These are phyloP conservation scores for Neoconidiobolus thromboides DNA, from an alignment of 371 early-diverging fungal species.

Conservation along the genomic window DNA sequence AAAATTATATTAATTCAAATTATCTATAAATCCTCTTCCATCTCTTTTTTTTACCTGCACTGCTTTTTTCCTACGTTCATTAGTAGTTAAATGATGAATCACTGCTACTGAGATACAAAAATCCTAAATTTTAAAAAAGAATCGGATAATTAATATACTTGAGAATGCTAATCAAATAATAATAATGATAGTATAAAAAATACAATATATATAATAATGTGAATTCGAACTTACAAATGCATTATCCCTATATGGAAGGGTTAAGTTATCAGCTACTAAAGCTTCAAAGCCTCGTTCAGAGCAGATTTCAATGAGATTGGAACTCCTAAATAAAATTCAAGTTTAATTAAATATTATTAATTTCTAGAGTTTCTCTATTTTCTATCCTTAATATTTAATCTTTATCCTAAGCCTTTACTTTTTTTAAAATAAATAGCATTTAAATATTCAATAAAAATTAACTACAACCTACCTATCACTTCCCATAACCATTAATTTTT, in stretches of 20 bases:
- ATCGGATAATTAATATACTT: too few relatives aligned
- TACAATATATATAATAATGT: not conserved
- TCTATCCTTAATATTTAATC: not conserved
- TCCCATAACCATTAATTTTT: slow-evolving; percentile 50
- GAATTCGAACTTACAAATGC: slow-evolving; percentile 33
- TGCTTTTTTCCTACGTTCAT: slow-evolving; percentile 53
- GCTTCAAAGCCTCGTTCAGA: slow-evolving; percentile 57
- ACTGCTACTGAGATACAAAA: slow-evolving; percentile 90
- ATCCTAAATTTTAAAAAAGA: slow-evolving; percentile 29
- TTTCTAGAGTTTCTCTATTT: slow-evolving; percentile 12
- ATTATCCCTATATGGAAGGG: slow-evolving; percentile 47
- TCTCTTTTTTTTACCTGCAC: slow-evolving; percentile 18
- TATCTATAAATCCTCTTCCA: not conserved
- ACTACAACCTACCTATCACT: slow-evolving; percentile 46
- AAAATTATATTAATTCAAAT: slow-evolving; percentile 5
- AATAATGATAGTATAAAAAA: too few relatives aligned
- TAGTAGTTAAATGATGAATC: slow-evolving; percentile 81
- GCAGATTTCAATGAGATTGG: slow-evolving; percentile 58
- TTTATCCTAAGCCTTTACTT: too few relatives aligned
- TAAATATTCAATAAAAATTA: not conserved
- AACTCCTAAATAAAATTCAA: slow-evolving; percentile 10
- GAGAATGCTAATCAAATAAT: too few relatives aligned
- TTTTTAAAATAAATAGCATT: not conserved
- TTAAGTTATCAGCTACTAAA: slow-evolving; percentile 65
- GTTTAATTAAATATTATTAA: slow-evolving; percentile 9